These are phyloP conservation scores for Dothidotthia symphoricarpi DNA, from an alignment of 2,329 filamentous ascomycete genomes.

Conservation along the genomic window DNA sequence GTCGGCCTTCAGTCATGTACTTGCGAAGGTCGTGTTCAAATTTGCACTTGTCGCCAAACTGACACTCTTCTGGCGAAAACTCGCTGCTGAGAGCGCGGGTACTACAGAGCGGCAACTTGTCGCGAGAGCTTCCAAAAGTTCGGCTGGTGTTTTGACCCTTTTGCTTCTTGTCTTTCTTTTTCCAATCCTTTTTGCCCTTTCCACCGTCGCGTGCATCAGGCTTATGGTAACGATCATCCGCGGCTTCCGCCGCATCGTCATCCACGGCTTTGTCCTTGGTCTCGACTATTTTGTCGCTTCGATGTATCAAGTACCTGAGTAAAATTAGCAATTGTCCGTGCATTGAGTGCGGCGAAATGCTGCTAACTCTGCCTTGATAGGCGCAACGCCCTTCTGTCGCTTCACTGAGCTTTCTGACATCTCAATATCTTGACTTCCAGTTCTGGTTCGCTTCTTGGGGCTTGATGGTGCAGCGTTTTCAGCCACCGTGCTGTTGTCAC, in stretches of 20 bases:
- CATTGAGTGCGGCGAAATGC: not conserved
- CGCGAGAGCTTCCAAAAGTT: constrained; percentile 75
- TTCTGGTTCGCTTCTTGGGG: constrained; percentile 33
- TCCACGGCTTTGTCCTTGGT: constrained; percentile 39
- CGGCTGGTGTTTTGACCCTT: constrained; percentile 81
- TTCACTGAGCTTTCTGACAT: constrained; percentile 25
- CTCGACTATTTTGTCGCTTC: constrained; percentile 25
- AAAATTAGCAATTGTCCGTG: constrained; percentile 1
- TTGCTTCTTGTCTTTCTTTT: constrained; percentile 60
- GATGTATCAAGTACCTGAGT: constrained; percentile 36
- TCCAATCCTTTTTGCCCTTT: constrained; percentile 47
- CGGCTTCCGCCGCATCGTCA: constrained; percentile 60
- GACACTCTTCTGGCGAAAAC: constrained; percentile 75
- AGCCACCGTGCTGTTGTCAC: constrained; percentile 26
- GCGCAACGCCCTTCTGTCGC: constrained; percentile 58
- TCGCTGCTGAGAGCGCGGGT: constrained; percentile 70
- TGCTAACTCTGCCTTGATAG: constrained; percentile 69
- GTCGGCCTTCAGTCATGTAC: constrained; percentile 80
- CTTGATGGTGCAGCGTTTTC: constrained; percentile 32
- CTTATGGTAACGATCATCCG: constrained; percentile 49
- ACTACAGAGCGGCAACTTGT: constrained; percentile 74
- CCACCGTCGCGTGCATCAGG: constrained; percentile 38
- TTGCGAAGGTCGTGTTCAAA: constrained; percentile 79
- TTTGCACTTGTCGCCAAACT: constrained; percentile 76
- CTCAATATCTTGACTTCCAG: constrained; percentile 36